These are phyloP conservation scores for Stropharia rugosoannulata DNA, from an alignment of 768 basidiomycete genomes.

Conservation along the genomic window DNA sequence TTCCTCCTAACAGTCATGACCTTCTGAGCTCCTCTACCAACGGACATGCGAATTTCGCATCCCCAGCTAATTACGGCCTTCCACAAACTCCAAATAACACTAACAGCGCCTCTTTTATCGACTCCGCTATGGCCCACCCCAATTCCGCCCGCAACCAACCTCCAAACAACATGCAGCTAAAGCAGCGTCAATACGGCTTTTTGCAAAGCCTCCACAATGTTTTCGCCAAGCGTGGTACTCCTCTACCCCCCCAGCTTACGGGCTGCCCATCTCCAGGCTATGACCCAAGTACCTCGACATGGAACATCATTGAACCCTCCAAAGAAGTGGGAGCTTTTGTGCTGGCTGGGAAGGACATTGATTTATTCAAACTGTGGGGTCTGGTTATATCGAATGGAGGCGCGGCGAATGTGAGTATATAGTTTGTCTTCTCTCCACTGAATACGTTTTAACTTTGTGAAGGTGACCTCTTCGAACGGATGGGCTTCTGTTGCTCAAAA, in stretches of 20 bases:
- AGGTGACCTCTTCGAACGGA: conserved; percentile 52
- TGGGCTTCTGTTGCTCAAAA: conserved; percentile 57
- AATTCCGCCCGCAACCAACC: conserved; percentile 37
- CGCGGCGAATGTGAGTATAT: conserved; percentile 49
- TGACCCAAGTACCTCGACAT: conserved; percentile 62
- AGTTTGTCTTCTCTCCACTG: conserved; percentile 5
- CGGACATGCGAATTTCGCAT: conserved; percentile 44
- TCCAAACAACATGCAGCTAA: conserved; percentile 34
- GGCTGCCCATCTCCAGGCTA: conserved; percentile 57
- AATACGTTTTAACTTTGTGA: conserved; percentile 14
- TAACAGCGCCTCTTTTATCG: conserved; percentile 41
- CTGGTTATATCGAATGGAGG: conserved; percentile 63
- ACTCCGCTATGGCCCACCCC: conserved; percentile 35
- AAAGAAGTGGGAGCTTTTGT: conserved; percentile 63
- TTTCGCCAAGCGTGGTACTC: conserved; percentile 56
- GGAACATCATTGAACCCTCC: conserved; percentile 65
- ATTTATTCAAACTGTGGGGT: conserved; percentile 74
- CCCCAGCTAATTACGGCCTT: conserved; percentile 39
- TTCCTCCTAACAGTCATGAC: conserved; percentile 45
- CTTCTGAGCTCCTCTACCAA: conserved; percentile 33
- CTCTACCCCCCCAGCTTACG: conserved; percentile 75
- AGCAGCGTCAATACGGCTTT: conserved; percentile 61
- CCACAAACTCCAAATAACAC: conserved; percentile 34
- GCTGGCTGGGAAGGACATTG: conserved; percentile 72
- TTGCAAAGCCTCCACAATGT: conserved; percentile 57